These are phyloP conservation scores for Zygosaccharomyces rouxii DNA, from an alignment of 805 yeast species.

Conservation along the genomic window DNA sequence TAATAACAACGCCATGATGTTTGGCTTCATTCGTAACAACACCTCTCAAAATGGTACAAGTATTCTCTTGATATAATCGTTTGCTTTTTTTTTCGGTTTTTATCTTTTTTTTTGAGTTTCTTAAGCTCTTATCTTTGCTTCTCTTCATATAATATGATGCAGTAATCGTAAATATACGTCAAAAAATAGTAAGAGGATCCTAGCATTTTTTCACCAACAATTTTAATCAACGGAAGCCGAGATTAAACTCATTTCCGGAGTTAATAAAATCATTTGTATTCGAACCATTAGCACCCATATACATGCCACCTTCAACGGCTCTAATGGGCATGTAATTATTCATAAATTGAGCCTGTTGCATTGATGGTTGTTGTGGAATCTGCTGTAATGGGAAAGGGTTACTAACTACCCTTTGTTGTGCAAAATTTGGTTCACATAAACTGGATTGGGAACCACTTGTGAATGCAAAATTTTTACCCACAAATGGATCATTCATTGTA, in stretches of 20 bases:
- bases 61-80: not conserved
- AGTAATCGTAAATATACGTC: slow-evolving; percentile 9
- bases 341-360: slow-evolving; percentile 12
- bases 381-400: slow-evolving; percentile 20
- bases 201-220: not conserved
- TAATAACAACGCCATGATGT: slow-evolving; percentile 9
- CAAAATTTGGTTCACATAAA: slow-evolving; percentile 12
- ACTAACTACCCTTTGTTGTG: slow-evolving; percentile 21
- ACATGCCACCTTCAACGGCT: slow-evolving; percentile 9
- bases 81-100: slow-evolving; percentile 4
- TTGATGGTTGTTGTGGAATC: slow-evolving; percentile 10
- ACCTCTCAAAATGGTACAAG: not conserved
- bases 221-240: slow-evolving; percentile 10
- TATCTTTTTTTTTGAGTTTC: slow-evolving; percentile 1
- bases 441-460: slow-evolving; percentile 13
- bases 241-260: slow-evolving; percentile 6
- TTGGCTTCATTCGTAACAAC: slow-evolving; percentile 5
- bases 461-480: slow-evolving; percentile 17
- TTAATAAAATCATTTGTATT: slow-evolving; percentile 7
- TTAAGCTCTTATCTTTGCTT: slow-evolving; percentile 6
- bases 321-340: slow-evolving; percentile 10
- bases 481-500: slow-evolving; percentile 11
- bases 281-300: slow-evolving; percentile 12
- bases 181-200: not conserved
- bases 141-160: slow-evolving; percentile 8